These are phyloP conservation scores for Verticillium isaacii DNA, from an alignment of 2,329 filamentous ascomycete species.

Conservation along the genomic window DNA sequence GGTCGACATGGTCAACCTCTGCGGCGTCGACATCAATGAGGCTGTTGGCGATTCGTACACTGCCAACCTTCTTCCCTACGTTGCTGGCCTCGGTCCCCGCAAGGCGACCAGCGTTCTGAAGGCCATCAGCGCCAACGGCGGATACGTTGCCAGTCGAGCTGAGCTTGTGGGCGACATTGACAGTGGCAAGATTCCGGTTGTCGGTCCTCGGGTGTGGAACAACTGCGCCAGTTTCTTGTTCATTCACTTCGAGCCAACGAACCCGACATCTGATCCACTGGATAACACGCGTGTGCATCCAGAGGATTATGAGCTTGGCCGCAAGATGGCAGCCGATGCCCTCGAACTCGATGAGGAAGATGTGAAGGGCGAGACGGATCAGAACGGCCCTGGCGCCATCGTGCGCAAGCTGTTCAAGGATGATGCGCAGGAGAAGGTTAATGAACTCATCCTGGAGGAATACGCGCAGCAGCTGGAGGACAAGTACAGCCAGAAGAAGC, in stretches of 20 bases:
- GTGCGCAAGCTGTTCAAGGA: conserved; percentile 94
- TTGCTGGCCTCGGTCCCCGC: conserved; percentile 85
- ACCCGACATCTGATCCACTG: conserved; percentile 79
- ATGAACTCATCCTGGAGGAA: conserved; percentile 92
- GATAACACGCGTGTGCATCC: conserved; percentile 97
- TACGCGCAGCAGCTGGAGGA: conserved; percentile 93
- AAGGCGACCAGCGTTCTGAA: conserved; percentile 74
- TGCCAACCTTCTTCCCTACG: conserved; percentile 83
- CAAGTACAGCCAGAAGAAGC: conserved; percentile 91
- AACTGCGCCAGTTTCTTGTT: conserved; percentile 96
- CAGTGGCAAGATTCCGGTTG: conserved; percentile 69
- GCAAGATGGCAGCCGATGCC: conserved; percentile 97
- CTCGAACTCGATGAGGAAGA: conserved; percentile 97
- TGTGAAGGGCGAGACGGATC: conserved; percentile 88
- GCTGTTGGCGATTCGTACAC: conserved; percentile 76
- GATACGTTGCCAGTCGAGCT: conserved; percentile 75
- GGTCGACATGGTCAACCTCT: conserved; percentile 97
- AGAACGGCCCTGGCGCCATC: conserved; percentile 84
- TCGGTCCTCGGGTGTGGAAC: conserved; percentile 88
- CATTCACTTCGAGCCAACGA: conserved; percentile 81
- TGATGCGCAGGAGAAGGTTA: conserved; percentile 89
- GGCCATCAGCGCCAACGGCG: conserved; percentile 87
- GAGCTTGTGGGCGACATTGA: conserved; percentile 88
- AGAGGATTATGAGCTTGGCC: conserved; percentile 95
- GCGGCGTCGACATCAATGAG: conserved; percentile 92